phyloP scores from a whole-genome alignment of 225 moss, liverwort and hornwort species.

The Antitrichia curtipendula region DNA sequence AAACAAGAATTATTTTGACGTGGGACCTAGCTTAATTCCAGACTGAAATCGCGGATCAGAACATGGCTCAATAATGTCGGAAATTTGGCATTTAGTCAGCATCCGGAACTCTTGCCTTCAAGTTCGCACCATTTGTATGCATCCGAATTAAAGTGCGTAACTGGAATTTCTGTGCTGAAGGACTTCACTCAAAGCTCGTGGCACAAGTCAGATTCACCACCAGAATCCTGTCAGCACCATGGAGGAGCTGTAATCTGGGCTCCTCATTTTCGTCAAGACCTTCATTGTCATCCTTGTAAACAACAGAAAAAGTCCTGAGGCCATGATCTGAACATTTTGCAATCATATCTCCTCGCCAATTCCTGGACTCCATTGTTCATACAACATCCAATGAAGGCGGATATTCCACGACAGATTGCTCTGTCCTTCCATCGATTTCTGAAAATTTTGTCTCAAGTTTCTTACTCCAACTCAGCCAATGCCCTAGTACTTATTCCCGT shows the following conservation, averaged over 20 bases:
- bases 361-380: conserved; percentile 7
- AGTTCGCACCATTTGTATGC: not conserved
- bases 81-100: not conserved
- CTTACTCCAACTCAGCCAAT: not conserved
- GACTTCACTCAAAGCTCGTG: not conserved
- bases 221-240: not conserved
- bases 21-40: not conserved
- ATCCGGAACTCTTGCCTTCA: not conserved
- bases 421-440: not conserved
- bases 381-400: not conserved
- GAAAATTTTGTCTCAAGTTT: not conserved
- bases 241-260: not conserved
- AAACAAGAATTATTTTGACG: not conserved
- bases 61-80: not conserved
- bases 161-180: not conserved
- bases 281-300: not conserved
- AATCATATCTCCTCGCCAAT: not conserved
- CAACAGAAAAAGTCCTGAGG: not conserved
- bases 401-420: not conserved
- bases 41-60: not conserved
- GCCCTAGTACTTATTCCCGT: not conserved
- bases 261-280: not conserved
- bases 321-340: not conserved
- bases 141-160: not conserved
- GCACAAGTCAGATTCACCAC: not conserved